A percentile compares a stretch with the other conserved stretches of the same genome.
phyloP scores from a whole-genome alignment of 2,329 filamentous ascomycete genomes.

The Ceratocystis huliohia region DNA sequence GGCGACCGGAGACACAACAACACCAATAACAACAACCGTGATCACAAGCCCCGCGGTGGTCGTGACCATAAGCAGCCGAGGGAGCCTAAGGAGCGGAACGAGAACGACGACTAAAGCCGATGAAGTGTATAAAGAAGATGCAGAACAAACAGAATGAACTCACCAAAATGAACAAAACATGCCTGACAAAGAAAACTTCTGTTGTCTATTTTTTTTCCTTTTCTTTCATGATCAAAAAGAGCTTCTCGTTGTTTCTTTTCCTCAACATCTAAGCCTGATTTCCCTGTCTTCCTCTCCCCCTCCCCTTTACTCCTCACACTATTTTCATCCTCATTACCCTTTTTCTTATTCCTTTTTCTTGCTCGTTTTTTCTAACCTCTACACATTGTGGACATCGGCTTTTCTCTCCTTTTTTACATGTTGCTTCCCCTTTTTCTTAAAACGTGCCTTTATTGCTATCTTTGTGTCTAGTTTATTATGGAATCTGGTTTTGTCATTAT shows the following conservation, averaged over 20 bases:
- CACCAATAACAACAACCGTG: conserved; percentile 24
- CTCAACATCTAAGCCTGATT: background rate
- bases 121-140: background rate
- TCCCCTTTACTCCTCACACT: background rate
- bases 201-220: background rate
- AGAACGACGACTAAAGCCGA: conserved; percentile 42
- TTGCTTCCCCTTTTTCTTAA: background rate
- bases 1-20: conserved; percentile 27
- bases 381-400: background rate
- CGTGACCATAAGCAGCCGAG: conserved; percentile 27
- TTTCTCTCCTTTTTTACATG: background rate
- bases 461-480: conserved; percentile 7
- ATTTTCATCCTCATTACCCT: background rate
- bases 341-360: background rate
- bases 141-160: conserved; percentile 13
- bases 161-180: conserved; percentile 8
- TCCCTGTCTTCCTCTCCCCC: background rate
- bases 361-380: background rate
- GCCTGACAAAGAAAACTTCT: conserved; percentile 11
- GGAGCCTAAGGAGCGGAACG: conserved; percentile 39
- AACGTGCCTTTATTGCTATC: background rate
- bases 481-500: conserved; percentile 8
- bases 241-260: background rate
- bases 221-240: conserved; percentile 3
- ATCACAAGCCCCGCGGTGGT: conserved; percentile 28